phyloP scores from a whole-genome alignment of 371 early-diverging fungal genomes.

The Scutellospora calospora region DNA sequence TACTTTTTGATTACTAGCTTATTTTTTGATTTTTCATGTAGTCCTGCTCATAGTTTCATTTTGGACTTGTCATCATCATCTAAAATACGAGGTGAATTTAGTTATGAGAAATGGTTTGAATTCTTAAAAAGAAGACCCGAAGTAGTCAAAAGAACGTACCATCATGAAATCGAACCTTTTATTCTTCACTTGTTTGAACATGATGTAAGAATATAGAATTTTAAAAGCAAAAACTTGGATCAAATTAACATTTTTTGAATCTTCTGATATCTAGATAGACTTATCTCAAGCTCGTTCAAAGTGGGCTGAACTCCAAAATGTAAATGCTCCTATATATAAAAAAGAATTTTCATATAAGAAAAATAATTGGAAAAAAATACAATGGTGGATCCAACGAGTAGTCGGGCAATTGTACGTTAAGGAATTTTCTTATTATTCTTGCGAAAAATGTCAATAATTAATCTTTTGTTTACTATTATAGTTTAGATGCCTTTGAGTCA shows the following conservation, averaged over 20 bases:
- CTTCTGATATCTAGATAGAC: neutral
- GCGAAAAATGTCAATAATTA: neutral
- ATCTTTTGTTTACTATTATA: slow-evolving; percentile 22
- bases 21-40: slow-evolving; percentile 22
- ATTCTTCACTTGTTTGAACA: slow-evolving; percentile 27
- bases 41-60: slow-evolving; percentile 37
- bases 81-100: slow-evolving; percentile 30
- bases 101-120: slow-evolving; percentile 5
- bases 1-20: neutral
- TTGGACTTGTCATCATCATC: slow-evolving; percentile 28
- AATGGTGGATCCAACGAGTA: slow-evolving; percentile 23
- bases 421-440: neutral
- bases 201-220: slow-evolving; percentile 5
- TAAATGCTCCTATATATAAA: slow-evolving; percentile 24
- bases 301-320: slow-evolving; percentile 20
- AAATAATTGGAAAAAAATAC: slow-evolving; percentile 30
- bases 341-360: slow-evolving; percentile 29
- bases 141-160: slow-evolving; percentile 9
- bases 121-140: slow-evolving; percentile 11
- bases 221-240: slow-evolving; percentile 14
- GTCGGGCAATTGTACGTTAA: slow-evolving; percentile 37
- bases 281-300: slow-evolving; percentile 29
- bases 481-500: slow-evolving; percentile 41
- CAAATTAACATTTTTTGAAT: neutral
- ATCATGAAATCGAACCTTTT: slow-evolving; percentile 42